Conservation (phyloP, 345 rosid species). For the Chamaenerion angustifolium region DNA sequence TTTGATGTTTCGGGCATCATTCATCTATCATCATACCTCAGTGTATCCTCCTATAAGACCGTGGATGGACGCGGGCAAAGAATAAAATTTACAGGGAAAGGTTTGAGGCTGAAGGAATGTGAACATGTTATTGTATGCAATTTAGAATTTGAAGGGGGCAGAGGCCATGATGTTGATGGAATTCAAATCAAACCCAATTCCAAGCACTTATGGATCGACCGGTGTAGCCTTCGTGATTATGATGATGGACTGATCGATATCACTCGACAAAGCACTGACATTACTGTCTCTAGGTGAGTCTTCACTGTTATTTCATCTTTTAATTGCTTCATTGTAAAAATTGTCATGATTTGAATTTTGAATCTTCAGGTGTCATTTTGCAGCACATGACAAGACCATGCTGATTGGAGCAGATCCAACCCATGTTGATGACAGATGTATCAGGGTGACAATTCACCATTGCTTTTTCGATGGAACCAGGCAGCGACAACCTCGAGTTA, state of each 20-base stretch:
- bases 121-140: slow-evolving; percentile 81
- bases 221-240: slow-evolving; percentile 78
- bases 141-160: slow-evolving; percentile 79
- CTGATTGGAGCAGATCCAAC: slow-evolving; percentile 84
- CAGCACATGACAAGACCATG: slow-evolving; percentile 72
- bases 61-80: slow-evolving; percentile 88
- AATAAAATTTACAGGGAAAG: slow-evolving; percentile 76
- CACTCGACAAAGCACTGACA: slow-evolving; percentile 85
- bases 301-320: not conserved
- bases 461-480: slow-evolving; percentile 86
- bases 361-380: slow-evolving; percentile 62
- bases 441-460: slow-evolving; percentile 84
- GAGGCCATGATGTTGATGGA: slow-evolving; percentile 73
- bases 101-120: slow-evolving; percentile 75
- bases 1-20: slow-evolving; percentile 75
- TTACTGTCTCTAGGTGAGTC: slow-evolving; percentile 69
- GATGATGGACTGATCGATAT: slow-evolving; percentile 91
- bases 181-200: slow-evolving; percentile 95
- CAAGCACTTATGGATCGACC: slow-evolving; percentile 78
- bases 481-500: slow-evolving; percentile 89
- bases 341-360: slow-evolving; percentile 1
- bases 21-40: slow-evolving; percentile 44
- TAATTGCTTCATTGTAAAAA: too few species aligned
- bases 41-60: slow-evolving; percentile 75
- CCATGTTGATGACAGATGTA: slow-evolving; percentile 62